Conservation (phyloP, 2,329 filamentous ascomycete species). For the Colletotrichum sansevieriae region DNA sequence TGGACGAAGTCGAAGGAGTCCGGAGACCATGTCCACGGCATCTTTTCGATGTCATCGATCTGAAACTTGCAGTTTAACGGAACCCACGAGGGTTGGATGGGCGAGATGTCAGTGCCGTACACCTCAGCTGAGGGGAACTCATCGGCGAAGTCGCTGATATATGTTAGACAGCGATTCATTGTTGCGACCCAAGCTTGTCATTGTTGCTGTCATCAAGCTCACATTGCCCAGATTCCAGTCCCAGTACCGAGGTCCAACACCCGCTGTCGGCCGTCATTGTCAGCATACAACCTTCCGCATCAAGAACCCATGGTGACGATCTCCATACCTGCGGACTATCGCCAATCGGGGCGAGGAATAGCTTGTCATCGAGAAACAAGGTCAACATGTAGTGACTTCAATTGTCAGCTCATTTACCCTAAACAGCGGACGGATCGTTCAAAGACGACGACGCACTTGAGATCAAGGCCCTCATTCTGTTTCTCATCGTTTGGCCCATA, state of each 20-base stretch:
- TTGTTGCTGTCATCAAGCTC: conserved; percentile 17
- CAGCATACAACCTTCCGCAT: too few relatives aligned
- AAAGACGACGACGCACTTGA: conserved; percentile 13
- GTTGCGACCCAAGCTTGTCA: too few relatives aligned
- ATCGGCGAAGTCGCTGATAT: conserved; percentile 61
- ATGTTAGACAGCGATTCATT: too few relatives aligned
- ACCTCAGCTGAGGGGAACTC: conserved; percentile 58
- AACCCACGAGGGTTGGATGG: conserved; percentile 68
- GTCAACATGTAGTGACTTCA: conserved; percentile 45
- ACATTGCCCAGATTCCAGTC: conserved; percentile 60
- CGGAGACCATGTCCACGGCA: conserved; percentile 59
- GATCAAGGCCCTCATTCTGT: conserved; percentile 46
- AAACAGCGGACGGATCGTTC: too few relatives aligned
- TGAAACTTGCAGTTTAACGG: conserved; percentile 74
- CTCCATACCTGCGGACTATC: conserved; percentile 12
- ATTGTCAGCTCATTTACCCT: not conserved
- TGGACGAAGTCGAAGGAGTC: conserved; percentile 71
- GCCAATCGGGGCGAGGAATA: conserved; percentile 38
- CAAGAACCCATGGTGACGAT: too few relatives aligned
- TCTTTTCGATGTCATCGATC: conserved; percentile 70
- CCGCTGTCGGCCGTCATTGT: conserved; percentile 44
- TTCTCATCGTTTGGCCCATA: conserved; percentile 48
- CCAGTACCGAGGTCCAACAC: conserved; percentile 59
- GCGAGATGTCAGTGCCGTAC: conserved; percentile 67
- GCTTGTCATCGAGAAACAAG: conserved; percentile 43